Percentiles rank a stretch among this genome's conserved stretches.
phyloP scores from a whole-genome alignment of 176 grass and related monocot species.

The Alopecurus myosuroides region DNA sequence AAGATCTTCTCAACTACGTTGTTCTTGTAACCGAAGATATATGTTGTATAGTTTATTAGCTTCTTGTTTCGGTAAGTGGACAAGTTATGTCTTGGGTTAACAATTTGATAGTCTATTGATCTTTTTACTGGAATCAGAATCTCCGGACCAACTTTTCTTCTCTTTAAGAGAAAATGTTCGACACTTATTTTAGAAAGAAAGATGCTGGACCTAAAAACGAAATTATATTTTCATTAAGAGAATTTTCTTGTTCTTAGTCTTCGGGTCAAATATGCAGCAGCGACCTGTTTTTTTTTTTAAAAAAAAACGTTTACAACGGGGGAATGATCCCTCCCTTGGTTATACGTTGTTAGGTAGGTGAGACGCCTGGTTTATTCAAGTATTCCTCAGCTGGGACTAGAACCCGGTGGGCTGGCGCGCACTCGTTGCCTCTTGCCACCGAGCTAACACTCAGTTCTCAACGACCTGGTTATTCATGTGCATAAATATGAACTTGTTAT shows the following conservation, averaged over 20 bases:
- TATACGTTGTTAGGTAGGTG: too few species aligned
- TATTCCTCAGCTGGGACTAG: too few species aligned
- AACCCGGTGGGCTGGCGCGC: too few species aligned
- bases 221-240: not conserved
- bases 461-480: not conserved
- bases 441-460: too few species aligned
- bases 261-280: not conserved
- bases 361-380: too few species aligned
- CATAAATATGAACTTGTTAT: not conserved
- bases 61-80: not conserved
- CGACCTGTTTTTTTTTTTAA: too few species aligned
- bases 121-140: not conserved
- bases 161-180: too few species aligned
- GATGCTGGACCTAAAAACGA: not conserved
- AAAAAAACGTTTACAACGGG: too few species aligned
- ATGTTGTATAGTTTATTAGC: not conserved
- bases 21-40: not conserved
- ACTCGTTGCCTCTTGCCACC: too few species aligned
- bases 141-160: not conserved
- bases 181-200: not conserved
- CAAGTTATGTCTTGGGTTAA: not conserved
- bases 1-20: not conserved
- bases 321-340: too few species aligned
- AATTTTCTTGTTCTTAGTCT: not conserved
- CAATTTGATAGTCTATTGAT: not conserved